Evolutionary conservation across 2,329 filamentous ascomycete genomes (phyloP).

Genomic region (Xylaria sp.): DNA sequence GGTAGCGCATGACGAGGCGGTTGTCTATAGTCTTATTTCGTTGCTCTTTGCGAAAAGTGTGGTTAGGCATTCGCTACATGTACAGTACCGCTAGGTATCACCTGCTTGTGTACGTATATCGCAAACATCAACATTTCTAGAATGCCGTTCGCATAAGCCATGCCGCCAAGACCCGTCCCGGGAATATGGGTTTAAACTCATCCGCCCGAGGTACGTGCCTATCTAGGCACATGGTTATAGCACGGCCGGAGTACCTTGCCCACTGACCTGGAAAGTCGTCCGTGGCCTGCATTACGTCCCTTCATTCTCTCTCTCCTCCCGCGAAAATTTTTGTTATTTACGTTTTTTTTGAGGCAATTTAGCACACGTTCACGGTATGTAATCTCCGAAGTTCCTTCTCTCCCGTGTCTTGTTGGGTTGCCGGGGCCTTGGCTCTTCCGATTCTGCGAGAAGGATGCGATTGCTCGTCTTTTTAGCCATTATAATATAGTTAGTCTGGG

Average conservation of each 20-base stretch:
- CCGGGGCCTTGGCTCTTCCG: neutral
- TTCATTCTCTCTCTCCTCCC: too few species aligned
- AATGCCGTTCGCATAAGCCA: neutral
- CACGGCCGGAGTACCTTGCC: too few species aligned
- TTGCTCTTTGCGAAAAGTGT: neutral
- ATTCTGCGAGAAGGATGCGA: neutral
- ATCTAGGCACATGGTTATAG: too few species aligned
- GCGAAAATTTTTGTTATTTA: neutral
- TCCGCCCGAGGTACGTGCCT: too few species aligned
- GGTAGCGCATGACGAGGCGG: neutral
- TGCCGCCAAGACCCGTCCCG: neutral
- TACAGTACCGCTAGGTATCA: neutral
- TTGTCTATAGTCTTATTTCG: neutral
- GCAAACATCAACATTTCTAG: neutral
- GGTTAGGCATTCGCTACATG: neutral
- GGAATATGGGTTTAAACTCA: neutral
- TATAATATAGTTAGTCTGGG: neutral
- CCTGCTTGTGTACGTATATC: neutral
- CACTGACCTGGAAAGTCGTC: too few species aligned
- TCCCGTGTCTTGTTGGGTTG: neutral
- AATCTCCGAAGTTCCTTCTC: conserved; percentile 2
- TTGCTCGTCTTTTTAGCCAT: neutral
- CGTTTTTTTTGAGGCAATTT: neutral
- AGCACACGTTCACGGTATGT: neutral
- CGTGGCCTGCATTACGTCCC: too few species aligned